Evolutionary conservation across 139 green algal genomes (phyloP).

Genomic region (Coelastrella sp.): DNA sequence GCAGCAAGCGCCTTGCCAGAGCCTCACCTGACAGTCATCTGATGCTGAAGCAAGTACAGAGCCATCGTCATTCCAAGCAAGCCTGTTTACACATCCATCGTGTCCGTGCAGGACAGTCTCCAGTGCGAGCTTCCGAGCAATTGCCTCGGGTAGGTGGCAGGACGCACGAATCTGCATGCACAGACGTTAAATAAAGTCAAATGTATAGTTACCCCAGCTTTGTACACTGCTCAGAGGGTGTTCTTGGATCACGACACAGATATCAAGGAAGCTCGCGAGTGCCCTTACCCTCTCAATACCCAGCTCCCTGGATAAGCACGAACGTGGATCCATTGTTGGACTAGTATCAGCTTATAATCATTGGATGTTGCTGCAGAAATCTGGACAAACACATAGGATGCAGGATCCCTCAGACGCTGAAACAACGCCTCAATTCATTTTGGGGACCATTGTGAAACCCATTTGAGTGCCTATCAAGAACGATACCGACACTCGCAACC

Average conservation of each 20-base stretch:
- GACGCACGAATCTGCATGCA: not conserved
- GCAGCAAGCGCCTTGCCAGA: not conserved
- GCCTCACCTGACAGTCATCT: conserved; percentile 72
- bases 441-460: too few relatives aligned
- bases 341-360: too few relatives aligned
- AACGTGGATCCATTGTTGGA: not conserved
- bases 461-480: too few relatives aligned
- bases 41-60: conserved; percentile 77
- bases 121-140: conserved; percentile 59
- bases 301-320: not conserved
- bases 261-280: not conserved
- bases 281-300: too few relatives aligned
- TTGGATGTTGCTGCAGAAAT: too few relatives aligned
- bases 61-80: conserved; percentile 82
- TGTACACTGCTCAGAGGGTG: too few relatives aligned
- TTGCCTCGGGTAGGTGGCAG: conserved; percentile 43
- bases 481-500: too few relatives aligned
- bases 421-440: too few relatives aligned
- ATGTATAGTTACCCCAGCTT: too few relatives aligned
- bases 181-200: not conserved
- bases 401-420: too few relatives aligned
- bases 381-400: too few relatives aligned
- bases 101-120: conserved; percentile 70
- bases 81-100: conserved; percentile 83
- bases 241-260: not conserved